Evolutionary conservation across 139 green algal species (phyloP).

Genomic region (Zygnema cylindricum): DNA sequence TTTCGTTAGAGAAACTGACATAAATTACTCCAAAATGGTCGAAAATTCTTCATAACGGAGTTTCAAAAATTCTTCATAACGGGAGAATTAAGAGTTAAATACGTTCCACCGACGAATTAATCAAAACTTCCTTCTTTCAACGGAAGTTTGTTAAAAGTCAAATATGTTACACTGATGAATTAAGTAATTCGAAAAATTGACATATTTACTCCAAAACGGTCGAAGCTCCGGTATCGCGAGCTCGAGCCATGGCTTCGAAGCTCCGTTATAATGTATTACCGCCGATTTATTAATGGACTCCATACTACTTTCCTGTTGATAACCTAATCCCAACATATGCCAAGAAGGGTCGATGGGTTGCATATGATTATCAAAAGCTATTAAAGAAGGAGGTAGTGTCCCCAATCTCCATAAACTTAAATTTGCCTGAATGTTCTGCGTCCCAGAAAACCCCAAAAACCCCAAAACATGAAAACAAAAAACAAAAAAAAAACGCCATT

Average conservation of each 20-base stretch:
- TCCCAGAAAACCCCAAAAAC: not conserved
- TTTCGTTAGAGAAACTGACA: no score
- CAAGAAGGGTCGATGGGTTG: constrained; percentile 30
- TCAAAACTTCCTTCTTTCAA: no score
- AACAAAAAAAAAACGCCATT: no score
- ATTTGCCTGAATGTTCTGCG: constrained; percentile 48
- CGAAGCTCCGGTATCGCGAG: constrained; percentile 49
- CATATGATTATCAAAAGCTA: constrained; percentile 44
- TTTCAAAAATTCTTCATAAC: no score
- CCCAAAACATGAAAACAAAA: not conserved
- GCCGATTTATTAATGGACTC: constrained; percentile 31
- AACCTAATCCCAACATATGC: constrained; percentile 51
- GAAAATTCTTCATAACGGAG: no score
- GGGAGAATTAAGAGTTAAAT: no score
- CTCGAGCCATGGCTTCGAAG: constrained; percentile 53
- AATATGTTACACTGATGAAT: constrained; percentile 58
- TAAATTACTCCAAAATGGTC: no score
- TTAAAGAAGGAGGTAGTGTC: constrained; percentile 44
- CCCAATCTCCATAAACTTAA: constrained; percentile 42
- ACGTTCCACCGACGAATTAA: no score
- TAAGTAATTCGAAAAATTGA: constrained; percentile 48
- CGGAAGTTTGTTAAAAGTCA: constrained; percentile 10
- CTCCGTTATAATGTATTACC: constrained; percentile 58
- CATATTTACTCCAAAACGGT: constrained; percentile 55
- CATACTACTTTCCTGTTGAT: constrained; percentile 41